phyloP scores from a whole-genome alignment of 73 alveolate genomes.

The Urostyla sp. region DNA sequence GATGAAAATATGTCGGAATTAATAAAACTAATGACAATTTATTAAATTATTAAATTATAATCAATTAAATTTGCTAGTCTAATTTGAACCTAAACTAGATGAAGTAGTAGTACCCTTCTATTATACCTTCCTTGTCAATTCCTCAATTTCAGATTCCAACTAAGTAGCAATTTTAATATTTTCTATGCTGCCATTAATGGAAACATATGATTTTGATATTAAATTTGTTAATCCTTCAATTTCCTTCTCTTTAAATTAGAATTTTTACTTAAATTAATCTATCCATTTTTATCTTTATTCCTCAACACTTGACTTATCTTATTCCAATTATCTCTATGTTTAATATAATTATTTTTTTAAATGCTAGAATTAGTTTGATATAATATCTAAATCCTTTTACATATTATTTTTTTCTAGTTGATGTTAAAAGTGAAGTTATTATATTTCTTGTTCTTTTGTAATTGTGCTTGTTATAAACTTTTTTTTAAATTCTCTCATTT shows the following conservation, averaged over 20 bases:
- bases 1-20: too few relatives aligned
- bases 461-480: neutral
- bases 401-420: conserved; percentile 8
- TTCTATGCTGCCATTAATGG: conserved; percentile 19
- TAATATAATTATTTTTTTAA: neutral
- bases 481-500: conserved; percentile 11
- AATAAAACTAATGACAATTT: too few relatives aligned
- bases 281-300: conserved; percentile 11
- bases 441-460: conserved; percentile 22
- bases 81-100: too few relatives aligned
- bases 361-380: neutral
- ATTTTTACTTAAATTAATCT: conserved; percentile 35
- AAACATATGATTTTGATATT: neutral
- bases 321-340: neutral
- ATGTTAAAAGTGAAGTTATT: conserved; percentile 22
- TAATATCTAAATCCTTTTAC: neutral
- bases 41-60: too few relatives aligned
- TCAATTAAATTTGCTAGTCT: too few relatives aligned
- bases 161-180: conserved; percentile 33
- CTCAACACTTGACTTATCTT: conserved; percentile 4
- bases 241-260: conserved; percentile 33
- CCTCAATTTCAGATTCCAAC: conserved; percentile 33
- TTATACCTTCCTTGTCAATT: conserved; percentile 12
- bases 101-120: too few relatives aligned
- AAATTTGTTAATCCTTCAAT: conserved; percentile 23